These are phyloP conservation scores for Phytophthora pistaciae DNA, from an alignment of 352 stramenopile genomes.

Conservation along the genomic window DNA sequence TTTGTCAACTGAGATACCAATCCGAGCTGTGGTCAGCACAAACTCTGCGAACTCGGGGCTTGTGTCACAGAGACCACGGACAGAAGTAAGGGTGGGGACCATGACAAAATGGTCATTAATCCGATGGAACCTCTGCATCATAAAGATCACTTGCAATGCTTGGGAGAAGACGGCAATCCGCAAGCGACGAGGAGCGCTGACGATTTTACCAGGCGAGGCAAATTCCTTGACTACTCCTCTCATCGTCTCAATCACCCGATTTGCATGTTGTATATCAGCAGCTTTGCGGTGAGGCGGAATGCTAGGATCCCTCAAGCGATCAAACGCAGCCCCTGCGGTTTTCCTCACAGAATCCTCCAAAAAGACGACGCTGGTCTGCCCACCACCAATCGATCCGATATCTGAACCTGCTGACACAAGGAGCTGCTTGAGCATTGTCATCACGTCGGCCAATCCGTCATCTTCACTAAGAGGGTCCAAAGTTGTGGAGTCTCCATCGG, in stretches of 20 bases:
- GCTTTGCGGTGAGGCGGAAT: constrained; percentile 3
- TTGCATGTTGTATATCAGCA: constrained; percentile 5
- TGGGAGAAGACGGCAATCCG: background rate
- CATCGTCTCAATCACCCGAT: constrained; percentile 9
- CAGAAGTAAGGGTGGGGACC: constrained; percentile 5
- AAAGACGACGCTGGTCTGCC: background rate
- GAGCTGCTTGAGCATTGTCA: background rate
- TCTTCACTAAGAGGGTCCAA: background rate
- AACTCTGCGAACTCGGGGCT: constrained; percentile 7
- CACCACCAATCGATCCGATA: background rate
- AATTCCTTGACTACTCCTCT: background rate
- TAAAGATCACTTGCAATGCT: constrained; percentile 16
- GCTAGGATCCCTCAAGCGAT: constrained; percentile 5
- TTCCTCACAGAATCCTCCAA: background rate
- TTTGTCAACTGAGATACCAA: constrained; percentile 15
- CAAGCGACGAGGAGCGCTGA: background rate
- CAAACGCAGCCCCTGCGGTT: background rate
- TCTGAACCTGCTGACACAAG: background rate
- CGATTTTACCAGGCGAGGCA: background rate
- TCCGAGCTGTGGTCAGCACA: constrained; percentile 11
- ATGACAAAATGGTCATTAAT: constrained; percentile 1
- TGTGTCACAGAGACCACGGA: constrained; percentile 16
- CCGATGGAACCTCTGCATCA: constrained; percentile 34
- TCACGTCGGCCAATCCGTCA: background rate
- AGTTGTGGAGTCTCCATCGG: background rate